A percentile compares a stretch with the other conserved stretches of the same genome.
These are phyloP conservation scores for Penicillium aurantiogriseum DNA, from an alignment of 2,329 filamentous ascomycete genomes.

Conservation along the genomic window DNA sequence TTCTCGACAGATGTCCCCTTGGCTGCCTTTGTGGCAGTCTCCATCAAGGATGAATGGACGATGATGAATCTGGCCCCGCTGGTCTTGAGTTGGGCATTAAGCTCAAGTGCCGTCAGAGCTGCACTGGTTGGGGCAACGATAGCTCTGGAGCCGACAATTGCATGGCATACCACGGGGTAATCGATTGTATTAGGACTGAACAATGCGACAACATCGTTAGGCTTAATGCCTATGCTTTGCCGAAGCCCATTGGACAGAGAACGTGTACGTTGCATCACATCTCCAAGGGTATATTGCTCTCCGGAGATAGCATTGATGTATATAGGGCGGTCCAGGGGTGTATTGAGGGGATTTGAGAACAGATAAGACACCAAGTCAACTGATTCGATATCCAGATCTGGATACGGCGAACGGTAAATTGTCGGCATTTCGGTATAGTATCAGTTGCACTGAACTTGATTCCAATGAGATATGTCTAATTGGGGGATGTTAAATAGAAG, in stretches of 20 bases:
- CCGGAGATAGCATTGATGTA: constrained; percentile 17
- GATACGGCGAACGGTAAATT: constrained; percentile 18
- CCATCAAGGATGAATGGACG: constrained; percentile 17
- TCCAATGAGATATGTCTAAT: too few relatives aligned
- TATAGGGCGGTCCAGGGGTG: constrained; percentile 11
- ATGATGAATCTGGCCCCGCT: constrained; percentile 21
- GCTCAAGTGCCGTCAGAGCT: constrained; percentile 16
- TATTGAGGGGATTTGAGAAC: constrained; percentile 22
- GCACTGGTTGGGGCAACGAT: constrained; percentile 19
- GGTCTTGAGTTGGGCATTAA: constrained; percentile 24
- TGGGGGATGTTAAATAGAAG: not conserved
- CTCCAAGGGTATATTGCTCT: constrained; percentile 16
- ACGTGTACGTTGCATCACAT: constrained; percentile 17
- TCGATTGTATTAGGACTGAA: constrained; percentile 24
- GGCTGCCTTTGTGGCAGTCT: constrained; percentile 16
- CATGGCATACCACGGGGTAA: constrained; percentile 18
- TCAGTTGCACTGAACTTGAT: not conserved
- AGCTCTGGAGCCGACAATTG: constrained; percentile 17
- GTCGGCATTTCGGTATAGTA: constrained; percentile 12
- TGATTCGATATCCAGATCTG: constrained; percentile 18
- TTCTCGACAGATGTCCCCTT: constrained; percentile 19
- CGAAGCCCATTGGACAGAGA: constrained; percentile 20
- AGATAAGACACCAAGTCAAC: constrained; percentile 20
- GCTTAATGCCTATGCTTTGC: constrained; percentile 13
- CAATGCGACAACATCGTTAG: constrained; percentile 18